Conservation (phyloP, 805 yeast species). For the Candida loeiensis region DNA sequence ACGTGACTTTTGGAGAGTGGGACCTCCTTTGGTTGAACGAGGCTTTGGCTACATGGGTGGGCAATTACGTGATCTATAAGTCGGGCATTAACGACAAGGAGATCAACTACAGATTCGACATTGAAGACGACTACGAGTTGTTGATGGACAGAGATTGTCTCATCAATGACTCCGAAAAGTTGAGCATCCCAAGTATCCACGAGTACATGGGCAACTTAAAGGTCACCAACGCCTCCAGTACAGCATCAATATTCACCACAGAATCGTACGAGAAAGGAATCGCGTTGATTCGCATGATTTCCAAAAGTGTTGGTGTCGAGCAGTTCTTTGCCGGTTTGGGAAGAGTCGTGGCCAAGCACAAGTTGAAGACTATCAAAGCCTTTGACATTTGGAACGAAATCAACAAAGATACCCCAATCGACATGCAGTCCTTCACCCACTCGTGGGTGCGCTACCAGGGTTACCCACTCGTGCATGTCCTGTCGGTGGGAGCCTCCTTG, state of each 20-base stretch:
- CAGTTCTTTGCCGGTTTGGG: constrained; percentile 31
- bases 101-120: constrained; percentile 11
- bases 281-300: constrained; percentile 50
- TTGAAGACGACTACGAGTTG: constrained; percentile 21
- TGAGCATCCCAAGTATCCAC: constrained; percentile 31
- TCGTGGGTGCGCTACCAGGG: constrained; percentile 65
- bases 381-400: constrained; percentile 48
- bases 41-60: constrained; percentile 73
- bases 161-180: constrained; percentile 14
- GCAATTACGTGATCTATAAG: constrained; percentile 41
- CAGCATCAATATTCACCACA: constrained; percentile 47
- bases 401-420: constrained; percentile 22
- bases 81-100: constrained; percentile 16
- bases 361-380: constrained; percentile 43
- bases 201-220: constrained; percentile 31
- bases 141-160: constrained; percentile 36
- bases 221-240: constrained; percentile 18
- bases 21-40: constrained; percentile 72
- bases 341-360: constrained; percentile 31
- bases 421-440: constrained; percentile 49
- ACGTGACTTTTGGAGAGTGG: constrained; percentile 65
- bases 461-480: constrained; percentile 48
- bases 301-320: constrained; percentile 37
- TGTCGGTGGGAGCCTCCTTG: constrained; percentile 16
- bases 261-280: constrained; percentile 60